A percentile compares a stretch with the other conserved stretches of the same genome.
Evolutionary conservation across 2,329 filamentous ascomycete species (phyloP).

Genomic region (Xylariomycetidae sp.): DNA sequence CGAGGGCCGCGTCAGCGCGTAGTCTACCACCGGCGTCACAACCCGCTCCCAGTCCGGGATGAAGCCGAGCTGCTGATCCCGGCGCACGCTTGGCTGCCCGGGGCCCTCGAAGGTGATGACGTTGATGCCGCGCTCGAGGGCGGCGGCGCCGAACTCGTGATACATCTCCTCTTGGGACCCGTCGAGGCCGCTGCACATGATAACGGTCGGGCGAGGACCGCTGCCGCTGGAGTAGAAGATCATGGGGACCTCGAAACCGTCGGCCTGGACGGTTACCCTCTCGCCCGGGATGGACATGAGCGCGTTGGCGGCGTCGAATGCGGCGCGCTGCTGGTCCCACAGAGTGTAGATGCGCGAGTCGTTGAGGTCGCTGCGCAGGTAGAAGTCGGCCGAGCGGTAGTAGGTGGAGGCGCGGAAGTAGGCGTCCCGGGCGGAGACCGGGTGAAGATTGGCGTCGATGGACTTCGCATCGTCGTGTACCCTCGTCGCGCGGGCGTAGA

Average conservation of each 20-base stretch:
- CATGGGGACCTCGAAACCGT: constrained; percentile 16
- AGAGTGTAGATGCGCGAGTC: constrained; percentile 28
- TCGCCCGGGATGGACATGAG: constrained; percentile 26
- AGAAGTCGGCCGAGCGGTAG: constrained; percentile 33
- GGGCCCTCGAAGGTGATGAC: constrained; percentile 21
- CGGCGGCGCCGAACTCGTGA: constrained; percentile 23
- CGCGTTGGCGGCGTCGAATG: constrained; percentile 26
- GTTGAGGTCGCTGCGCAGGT: constrained; percentile 29
- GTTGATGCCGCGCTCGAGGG: constrained; percentile 22
- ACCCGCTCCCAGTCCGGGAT: constrained; percentile 16
- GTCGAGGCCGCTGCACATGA: constrained; percentile 33
- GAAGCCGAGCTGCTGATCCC: constrained; percentile 15
- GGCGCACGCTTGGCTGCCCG: constrained; percentile 13
- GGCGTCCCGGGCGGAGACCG: constrained; percentile 24
- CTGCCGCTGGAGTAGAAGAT: constrained; percentile 14
- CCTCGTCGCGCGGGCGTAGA: constrained; percentile 16
- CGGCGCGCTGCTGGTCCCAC: constrained; percentile 25
- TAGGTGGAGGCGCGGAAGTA: constrained; percentile 32
- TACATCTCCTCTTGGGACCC: constrained; percentile 32
- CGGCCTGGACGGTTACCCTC: constrained; percentile 23
- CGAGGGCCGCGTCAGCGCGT: constrained; percentile 6
- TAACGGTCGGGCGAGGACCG: constrained; percentile 24
- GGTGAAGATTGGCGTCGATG: constrained; percentile 13
- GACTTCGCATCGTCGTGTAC: constrained; percentile 11
- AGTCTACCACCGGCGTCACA: constrained; percentile 14